phyloP scores from a whole-genome alignment of 768 basidiomycete species.

The Suillus brevipes region DNA sequence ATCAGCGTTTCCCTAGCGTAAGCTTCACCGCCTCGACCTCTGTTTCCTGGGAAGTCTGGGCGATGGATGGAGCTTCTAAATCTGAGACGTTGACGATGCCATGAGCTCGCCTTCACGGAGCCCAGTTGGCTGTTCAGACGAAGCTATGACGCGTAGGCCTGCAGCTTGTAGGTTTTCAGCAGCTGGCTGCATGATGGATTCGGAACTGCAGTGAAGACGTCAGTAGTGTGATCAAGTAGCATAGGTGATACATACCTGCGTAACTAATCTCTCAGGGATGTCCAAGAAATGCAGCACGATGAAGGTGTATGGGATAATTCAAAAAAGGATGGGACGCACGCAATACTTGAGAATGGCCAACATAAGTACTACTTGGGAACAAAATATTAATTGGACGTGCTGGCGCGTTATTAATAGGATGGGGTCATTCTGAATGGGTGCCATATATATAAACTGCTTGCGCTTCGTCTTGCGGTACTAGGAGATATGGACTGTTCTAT shows the following conservation, averaged over 20 bases:
- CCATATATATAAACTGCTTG: conserved; percentile 73
- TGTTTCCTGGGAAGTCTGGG: conserved; percentile 7
- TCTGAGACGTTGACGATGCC: no score
- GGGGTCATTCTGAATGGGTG: conserved; percentile 83
- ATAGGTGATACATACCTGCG: conserved; percentile 55
- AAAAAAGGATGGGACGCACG: conserved; percentile 41
- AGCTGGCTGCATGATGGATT: conserved; percentile 61
- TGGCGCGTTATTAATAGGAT: no score
- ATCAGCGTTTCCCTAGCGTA: conserved; percentile 28
- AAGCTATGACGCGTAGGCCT: conserved; percentile 47
- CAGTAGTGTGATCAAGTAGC: conserved; percentile 6
- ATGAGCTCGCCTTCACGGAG: conserved; percentile 10
- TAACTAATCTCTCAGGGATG: conserved; percentile 67
- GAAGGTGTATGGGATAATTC: conserved; percentile 87
- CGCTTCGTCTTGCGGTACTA: conserved; percentile 82
- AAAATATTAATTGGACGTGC: conserved; percentile 73
- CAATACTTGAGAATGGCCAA: conserved; percentile 87
- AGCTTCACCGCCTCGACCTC: conserved; percentile 19
- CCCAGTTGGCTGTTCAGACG: conserved; percentile 39
- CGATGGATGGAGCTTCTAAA: conserved; percentile 29
- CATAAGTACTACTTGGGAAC: conserved; percentile 48
- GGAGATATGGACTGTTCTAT: no score
- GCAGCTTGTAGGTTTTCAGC: conserved; percentile 42
- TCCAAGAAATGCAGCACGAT: conserved; percentile 87
- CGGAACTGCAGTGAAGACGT: conserved; percentile 50